Evolutionary conservation across 106 monocot species (phyloP), one percentile per base, ranked within the genome.

Genomic region (Acorus gramineus): DNA sequence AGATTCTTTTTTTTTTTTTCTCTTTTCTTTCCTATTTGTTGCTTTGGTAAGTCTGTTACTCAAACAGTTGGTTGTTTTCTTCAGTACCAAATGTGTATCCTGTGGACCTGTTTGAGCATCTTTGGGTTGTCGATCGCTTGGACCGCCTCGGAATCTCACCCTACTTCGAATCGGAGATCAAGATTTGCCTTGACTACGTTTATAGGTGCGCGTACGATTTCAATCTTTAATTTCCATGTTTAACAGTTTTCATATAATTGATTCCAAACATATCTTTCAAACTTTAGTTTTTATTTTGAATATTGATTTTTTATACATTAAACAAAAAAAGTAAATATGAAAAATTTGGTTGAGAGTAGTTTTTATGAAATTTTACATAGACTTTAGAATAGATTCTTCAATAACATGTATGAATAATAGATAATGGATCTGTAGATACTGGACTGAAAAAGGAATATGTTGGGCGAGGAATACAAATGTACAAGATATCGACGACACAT

Each of bases 61-160:
- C 14, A 42, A 14, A 5, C 48, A 56, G 9, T 44, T 72, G 13
- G 2, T 50, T 42, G 53, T 55, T 12, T 52, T 14, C 47, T 61
- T 3, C 59, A 98, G 98, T 88, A 3, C 98, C 98, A 5, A 98
- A 92, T 76, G 98, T 98, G 45, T 89, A 98, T 61, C 98, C 98
- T 9, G 85, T 98, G 2, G 98, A 98, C 61, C 61, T 98, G n/a
- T 98, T 98, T 70, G 98, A 98, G 77, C 92, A 83, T 53, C 52
- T 98, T 4, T 98, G 98, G 98, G 83, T 57, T 1, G 81, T 98
- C 3, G 98, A 98, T 76, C 82, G 92, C 11, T 52, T 98, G 53
- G 66, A 92, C 47, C 80, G 98, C 3, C 85, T 98, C 2, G 98
- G 98, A 2, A 83, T 98, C 12, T 83, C 98, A 11, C 83, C 85